Conservation (phyloP, 2,329 filamentous ascomycete species). For the Cryphonectria parasitica region DNA sequence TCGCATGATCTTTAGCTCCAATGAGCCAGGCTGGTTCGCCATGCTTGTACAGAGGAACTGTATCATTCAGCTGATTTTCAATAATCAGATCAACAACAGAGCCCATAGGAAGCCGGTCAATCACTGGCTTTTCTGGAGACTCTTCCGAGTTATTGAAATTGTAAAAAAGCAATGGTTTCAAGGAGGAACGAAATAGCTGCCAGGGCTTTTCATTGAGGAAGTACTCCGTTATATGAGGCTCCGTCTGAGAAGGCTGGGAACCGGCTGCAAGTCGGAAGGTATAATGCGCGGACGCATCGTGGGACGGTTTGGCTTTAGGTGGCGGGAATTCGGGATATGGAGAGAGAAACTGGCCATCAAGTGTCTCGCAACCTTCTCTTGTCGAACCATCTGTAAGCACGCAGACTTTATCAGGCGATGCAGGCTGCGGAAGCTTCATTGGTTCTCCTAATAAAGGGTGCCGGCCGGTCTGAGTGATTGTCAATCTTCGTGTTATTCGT, state of each 20-base stretch:
- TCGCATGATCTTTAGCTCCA: constrained; percentile 17
- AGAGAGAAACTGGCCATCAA: constrained; percentile 20
- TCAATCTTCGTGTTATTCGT: too few relatives aligned
- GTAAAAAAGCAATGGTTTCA: constrained; percentile 30
- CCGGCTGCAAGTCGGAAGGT: constrained; percentile 27
- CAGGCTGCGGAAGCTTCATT: constrained; percentile 29
- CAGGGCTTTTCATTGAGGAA: constrained; percentile 26
- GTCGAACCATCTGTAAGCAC: constrained; percentile 29
- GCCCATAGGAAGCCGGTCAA: constrained; percentile 10
- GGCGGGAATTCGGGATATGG: constrained; percentile 24
- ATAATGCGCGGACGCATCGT: constrained; percentile 19
- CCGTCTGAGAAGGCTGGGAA: constrained; percentile 17
- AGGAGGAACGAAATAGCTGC: constrained; percentile 26
- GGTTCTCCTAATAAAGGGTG: constrained; percentile 29
- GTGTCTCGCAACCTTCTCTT: constrained; percentile 24
- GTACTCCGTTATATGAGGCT: constrained; percentile 21
- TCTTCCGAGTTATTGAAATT: not conserved
- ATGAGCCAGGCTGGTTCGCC: constrained; percentile 32
- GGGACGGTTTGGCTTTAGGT: not conserved
- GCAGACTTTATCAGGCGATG: constrained; percentile 22
- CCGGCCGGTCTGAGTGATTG: constrained; percentile 8
- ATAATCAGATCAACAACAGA: constrained; percentile 29
- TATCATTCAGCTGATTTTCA: constrained; percentile 17
- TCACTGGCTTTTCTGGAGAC: not conserved
- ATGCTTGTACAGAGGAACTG: constrained; percentile 33